Evolutionary conservation across 2,329 filamentous ascomycete genomes (phyloP).

Genomic region (Chaetomium strumarium): DNA sequence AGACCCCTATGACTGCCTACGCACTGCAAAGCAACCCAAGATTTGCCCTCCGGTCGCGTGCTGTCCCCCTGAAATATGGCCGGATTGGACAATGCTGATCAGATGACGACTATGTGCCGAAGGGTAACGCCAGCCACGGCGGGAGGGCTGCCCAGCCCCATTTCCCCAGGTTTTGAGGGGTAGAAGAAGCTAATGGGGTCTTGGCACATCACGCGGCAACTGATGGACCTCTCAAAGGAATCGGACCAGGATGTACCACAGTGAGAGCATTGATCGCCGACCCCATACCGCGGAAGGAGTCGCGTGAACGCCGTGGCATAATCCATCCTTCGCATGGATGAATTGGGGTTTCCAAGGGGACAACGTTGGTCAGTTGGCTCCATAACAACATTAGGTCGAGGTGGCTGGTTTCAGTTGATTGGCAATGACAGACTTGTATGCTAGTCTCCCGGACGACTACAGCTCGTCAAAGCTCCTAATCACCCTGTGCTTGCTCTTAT

Average conservation of each 20-base stretch:
- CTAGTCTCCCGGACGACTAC: too few relatives aligned
- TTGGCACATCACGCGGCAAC: slow-evolving; percentile 6
- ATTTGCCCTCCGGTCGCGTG: not conserved
- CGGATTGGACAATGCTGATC: slow-evolving; percentile 4
- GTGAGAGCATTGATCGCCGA: not conserved
- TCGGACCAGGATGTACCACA: not conserved
- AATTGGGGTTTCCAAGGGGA: not conserved
- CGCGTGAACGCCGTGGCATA: not conserved
- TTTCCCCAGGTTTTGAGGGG: slow-evolving; percentile 12
- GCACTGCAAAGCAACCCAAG: not conserved
- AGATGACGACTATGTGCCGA: slow-evolving; percentile 3
- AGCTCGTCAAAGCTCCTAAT: slow-evolving; percentile 30
- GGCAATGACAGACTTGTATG: too few relatives aligned
- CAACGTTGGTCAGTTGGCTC: too few relatives aligned
- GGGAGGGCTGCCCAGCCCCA: slow-evolving; percentile 1
- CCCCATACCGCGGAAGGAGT: not conserved
- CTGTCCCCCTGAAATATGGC: not conserved
- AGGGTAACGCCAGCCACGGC: not conserved
- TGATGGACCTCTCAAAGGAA: not conserved
- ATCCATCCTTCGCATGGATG: not conserved
- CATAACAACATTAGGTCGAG: too few relatives aligned
- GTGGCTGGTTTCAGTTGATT: too few relatives aligned
- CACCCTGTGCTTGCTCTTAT: slow-evolving; percentile 25
- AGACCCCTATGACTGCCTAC: not conserved
- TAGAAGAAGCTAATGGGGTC: slow-evolving; percentile 6